Conservation (phyloP, 1,139 yeast genomes). For the Ogataea hybrid region DNA sequence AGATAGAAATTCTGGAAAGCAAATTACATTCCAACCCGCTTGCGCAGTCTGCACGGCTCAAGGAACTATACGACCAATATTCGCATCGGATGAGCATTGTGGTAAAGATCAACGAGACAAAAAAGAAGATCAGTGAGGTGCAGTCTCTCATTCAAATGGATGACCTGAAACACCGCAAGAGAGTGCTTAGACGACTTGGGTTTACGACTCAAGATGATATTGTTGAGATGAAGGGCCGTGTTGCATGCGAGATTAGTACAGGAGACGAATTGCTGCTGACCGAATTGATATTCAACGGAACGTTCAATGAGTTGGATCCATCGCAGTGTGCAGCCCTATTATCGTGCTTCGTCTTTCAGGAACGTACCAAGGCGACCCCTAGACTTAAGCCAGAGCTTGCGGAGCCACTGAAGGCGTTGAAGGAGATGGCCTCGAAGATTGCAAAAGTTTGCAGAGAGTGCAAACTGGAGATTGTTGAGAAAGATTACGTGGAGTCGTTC, state of each 20-base stretch:
- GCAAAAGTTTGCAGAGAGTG: constrained; percentile 89
- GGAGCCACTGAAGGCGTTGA: constrained; percentile 83
- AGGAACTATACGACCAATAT: constrained; percentile 62
- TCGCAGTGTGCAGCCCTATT: constrained; percentile 91
- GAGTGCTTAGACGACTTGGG: constrained; percentile 80
- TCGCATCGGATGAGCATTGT: constrained; percentile 61
- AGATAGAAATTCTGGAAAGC: constrained; percentile 77
- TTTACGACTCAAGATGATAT: constrained; percentile 82
- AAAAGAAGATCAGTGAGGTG: constrained; percentile 72
- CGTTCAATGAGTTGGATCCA: constrained; percentile 79
- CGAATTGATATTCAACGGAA: constrained; percentile 92
- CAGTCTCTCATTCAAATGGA: constrained; percentile 92
- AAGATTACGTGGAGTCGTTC: constrained; percentile 88
- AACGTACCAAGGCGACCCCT: constrained; percentile 86
- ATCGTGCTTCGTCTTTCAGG: constrained; percentile 96
- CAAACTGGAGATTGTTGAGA: constrained; percentile 83
- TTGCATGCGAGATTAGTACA: constrained; percentile 92
- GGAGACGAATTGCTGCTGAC: constrained; percentile 91
- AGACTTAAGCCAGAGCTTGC: constrained; percentile 82
- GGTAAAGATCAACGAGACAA: constrained; percentile 57
- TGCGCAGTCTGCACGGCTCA: constrained; percentile 60
- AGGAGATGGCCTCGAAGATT: constrained; percentile 85
- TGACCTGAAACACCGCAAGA: constrained; percentile 86
- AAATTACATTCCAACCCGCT: constrained; percentile 72
- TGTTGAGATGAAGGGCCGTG: constrained; percentile 79